These are phyloP conservation scores for Inga oerstediana DNA, from an alignment of 306 rosid genomes.

Conservation along the genomic window DNA sequence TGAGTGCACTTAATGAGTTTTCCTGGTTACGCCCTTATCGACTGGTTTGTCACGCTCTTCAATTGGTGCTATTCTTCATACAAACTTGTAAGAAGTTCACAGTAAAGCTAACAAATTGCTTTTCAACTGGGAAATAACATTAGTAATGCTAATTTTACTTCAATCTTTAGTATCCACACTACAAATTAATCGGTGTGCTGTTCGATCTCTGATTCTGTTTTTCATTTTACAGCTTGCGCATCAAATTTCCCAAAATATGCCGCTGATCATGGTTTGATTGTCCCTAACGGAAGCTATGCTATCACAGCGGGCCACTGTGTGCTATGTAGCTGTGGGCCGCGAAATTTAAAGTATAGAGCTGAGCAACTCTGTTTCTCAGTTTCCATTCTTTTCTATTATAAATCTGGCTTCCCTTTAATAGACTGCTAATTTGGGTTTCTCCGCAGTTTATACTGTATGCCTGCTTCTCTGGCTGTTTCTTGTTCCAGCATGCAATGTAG, in stretches of 20 bases:
- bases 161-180: neutral
- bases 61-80: neutral
- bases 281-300: constrained; percentile 95
- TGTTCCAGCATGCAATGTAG: constrained; percentile 98
- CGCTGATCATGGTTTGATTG: constrained; percentile 79
- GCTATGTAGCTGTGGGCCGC: constrained; percentile 97
- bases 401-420: constrained; percentile 11
- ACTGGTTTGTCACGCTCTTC: neutral
- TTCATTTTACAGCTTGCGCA: constrained; percentile 71
- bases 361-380: constrained; percentile 25
- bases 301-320: constrained; percentile 93
- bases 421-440: constrained; percentile 35
- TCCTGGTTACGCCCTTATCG: neutral
- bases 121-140: neutral
- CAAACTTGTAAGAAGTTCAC: neutral
- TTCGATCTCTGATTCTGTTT: constrained; percentile 12
- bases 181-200: neutral
- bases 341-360: constrained; percentile 62
- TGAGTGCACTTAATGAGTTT: neutral
- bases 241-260: constrained; percentile 77
- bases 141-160: neutral
- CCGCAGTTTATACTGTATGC: constrained; percentile 91
- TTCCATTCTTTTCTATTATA: constrained; percentile 3
- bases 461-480: constrained; percentile 92
- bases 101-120: neutral